A percentile compares a stretch with the other conserved stretches of the same genome.
phyloP scores from a whole-genome alignment of 257 asterid species.

The Solanum lycopersicoides region DNA sequence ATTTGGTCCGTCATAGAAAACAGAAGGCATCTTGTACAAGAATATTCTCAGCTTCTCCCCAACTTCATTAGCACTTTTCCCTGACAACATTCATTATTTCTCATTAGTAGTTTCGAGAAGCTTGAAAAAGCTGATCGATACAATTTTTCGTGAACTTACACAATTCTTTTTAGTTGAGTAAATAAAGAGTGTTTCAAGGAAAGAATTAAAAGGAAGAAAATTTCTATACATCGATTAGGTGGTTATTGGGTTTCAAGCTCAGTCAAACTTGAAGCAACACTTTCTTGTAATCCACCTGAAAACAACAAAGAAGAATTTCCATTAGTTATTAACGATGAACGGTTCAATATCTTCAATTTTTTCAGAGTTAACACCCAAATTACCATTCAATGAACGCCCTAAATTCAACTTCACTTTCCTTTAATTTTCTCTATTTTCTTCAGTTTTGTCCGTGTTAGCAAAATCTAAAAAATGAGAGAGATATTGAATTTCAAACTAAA shows the following conservation, averaged over 20 bases:
- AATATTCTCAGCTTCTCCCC: constrained; percentile 8
- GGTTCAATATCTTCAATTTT: too few species aligned
- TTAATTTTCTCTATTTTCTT: not conserved
- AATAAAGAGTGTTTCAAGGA: not conserved
- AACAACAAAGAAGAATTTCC: constrained; percentile 11
- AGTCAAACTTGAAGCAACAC: constrained; percentile 40
- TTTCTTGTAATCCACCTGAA: constrained; percentile 28
- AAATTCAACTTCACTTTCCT: constrained; percentile 28
- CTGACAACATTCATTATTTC: not conserved
- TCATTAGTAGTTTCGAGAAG: not conserved
- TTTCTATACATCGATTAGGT: not conserved
- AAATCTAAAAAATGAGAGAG: not conserved
- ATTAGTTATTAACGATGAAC: constrained; percentile 34
- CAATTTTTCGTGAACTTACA: not conserved
- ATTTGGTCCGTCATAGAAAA: constrained; percentile 35
- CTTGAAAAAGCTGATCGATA: not conserved
- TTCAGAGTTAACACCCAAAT: too few species aligned
- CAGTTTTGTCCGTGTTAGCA: constrained; percentile 17
- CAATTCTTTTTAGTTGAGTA: too few species aligned
- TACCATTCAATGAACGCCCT: constrained; percentile 19
- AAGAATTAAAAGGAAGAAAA: not conserved
- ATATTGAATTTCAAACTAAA: not conserved
- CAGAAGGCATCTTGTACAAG: constrained; percentile 45
- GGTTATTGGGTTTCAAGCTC: constrained; percentile 23
- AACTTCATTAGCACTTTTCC: not conserved